Percentiles rank a stretch among this genome's conserved stretches.
Conservation (phyloP, 257 asterid species). For the Mentha longifolia region DNA sequence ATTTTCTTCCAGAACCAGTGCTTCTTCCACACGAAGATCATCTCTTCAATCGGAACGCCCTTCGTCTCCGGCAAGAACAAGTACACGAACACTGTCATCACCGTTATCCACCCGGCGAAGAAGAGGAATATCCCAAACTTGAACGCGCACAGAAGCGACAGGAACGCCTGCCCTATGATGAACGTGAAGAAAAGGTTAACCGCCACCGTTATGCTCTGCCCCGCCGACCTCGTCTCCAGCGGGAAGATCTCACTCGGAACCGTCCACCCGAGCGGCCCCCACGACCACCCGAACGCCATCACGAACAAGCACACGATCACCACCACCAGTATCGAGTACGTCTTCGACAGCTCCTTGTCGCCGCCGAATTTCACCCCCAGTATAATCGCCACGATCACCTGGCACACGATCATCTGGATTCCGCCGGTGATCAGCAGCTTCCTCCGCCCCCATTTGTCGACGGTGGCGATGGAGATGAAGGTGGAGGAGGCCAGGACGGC, state of each 20-base stretch:
- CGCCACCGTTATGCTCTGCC: conserved; percentile 89
- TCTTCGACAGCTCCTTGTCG: conserved; percentile 61
- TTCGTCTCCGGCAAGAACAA: conserved; percentile 86
- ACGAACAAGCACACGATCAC: conserved; percentile 72
- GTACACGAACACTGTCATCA: conserved; percentile 75
- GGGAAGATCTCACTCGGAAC: conserved; percentile 96
- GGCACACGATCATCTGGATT: conserved; percentile 69
- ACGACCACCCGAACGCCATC: conserved; percentile 84
- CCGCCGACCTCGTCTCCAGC: conserved; percentile 80
- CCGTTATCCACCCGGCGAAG: conserved; percentile 75
- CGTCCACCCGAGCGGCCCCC: conserved; percentile 96
- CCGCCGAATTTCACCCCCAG: conserved; percentile 64
- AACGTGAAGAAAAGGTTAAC: conserved; percentile 79
- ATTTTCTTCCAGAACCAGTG: conserved; percentile 90
- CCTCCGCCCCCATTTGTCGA: conserved; percentile 72
- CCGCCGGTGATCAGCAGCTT: conserved; percentile 71
- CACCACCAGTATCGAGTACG: conserved; percentile 63
- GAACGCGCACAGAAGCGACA: conserved; percentile 70
- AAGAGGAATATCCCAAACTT: conserved; percentile 85
- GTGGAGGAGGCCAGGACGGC: conserved; percentile 80
- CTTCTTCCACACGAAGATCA: conserved; percentile 67
- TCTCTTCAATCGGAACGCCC: conserved; percentile 86
- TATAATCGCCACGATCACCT: conserved; percentile 59
- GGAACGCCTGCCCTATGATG: conserved; percentile 71
- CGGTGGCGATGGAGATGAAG: conserved; percentile 66